A percentile compares a stretch with the other conserved stretches of the same genome.
These are phyloP conservation scores for Fraxinus baroniana DNA, from an alignment of 305 asterid species.

Conservation along the genomic window DNA sequence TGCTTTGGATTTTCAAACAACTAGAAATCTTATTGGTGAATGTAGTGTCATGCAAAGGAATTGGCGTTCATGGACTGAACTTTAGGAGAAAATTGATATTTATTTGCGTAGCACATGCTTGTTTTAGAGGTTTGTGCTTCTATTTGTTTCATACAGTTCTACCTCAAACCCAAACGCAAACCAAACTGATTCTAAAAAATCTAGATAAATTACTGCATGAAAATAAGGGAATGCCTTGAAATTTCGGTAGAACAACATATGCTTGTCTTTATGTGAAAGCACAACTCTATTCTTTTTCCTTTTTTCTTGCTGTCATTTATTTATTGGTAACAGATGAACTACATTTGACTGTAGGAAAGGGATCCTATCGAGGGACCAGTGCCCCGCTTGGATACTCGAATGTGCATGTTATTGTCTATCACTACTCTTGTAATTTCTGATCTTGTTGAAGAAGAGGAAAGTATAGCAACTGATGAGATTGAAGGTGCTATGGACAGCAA, in stretches of 20 bases:
- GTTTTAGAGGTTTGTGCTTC: neutral
- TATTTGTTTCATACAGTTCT: neutral
- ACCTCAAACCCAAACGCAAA: neutral
- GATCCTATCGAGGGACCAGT: conserved; percentile 98
- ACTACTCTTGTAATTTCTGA: conserved; percentile 85
- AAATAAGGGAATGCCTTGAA: neutral
- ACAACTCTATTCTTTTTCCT: neutral
- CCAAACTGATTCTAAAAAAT: neutral
- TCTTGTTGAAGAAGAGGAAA: conserved; percentile 91
- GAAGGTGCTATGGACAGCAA: conserved; percentile 35
- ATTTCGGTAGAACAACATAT: neutral
- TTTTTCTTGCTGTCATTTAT: neutral
- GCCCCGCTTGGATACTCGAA: conserved; percentile 91
- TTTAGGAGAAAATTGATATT: neutral
- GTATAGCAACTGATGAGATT: conserved; percentile 36
- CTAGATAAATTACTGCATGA: neutral
- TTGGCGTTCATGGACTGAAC: neutral
- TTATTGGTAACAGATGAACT: conserved; percentile 5
- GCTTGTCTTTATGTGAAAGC: neutral
- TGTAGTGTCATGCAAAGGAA: neutral
- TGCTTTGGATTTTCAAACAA: neutral
- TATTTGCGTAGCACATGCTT: neutral
- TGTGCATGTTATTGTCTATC: conserved; percentile 82
- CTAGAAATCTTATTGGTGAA: neutral
- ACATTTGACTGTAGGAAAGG: conserved; percentile 61